Base-by-base conservation (phyloP, 257 asterid species). In the Jacaranda copaia region DNA sequence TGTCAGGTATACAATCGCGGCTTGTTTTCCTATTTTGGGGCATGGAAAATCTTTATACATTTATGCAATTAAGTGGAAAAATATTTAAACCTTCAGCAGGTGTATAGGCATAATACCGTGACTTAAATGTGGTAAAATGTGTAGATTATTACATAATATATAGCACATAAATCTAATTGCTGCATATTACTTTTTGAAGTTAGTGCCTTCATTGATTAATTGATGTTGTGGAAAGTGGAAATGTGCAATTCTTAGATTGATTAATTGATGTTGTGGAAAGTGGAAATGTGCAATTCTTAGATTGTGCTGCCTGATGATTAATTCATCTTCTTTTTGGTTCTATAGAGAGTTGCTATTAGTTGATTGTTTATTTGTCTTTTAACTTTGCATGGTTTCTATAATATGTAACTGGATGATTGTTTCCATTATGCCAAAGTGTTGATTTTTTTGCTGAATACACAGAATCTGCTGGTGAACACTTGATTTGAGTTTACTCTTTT, bases 1-100 rank as follows among this genome's bases (percentile, higher is more conserved):
- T 93, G 98, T 79, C 96, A 89, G 96, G 98, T 93, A 86, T 63
- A 36, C 56, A 69, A 35, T 72, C 56, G 19, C 57, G 48, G 48
- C 74, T 20, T 19, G 66, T 66, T 20, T 70, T 58, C 18, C 35
- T 14, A 61, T 69, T 35, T 40, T 51, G 7, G 32, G 14, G 8
- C 20, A 43, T n/a, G n/a, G n/a, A n/a, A 45, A 15, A 19, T 66
- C 43, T n/a, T 3, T 63, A 3, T n/a, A 48, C 6, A 56, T 43
- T 43, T 71, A 57, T 45, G 3, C 16, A 18, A 13, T 36, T 40
- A 25, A 25, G 66, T 15, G 49, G 55, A 14, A 55, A 51, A 0
- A 70, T 61, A 46, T n/a, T 36, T 32, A 32, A 35, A 35, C 19
- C 32, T 25, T 36, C 32, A n/a, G 20, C 53, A 5, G 35, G 13